Evolutionary conservation across 768 basidiomycete genomes (phyloP), one percentile per base, ranked within the genome.

Genomic region (Hortiboletus flavorubellus): DNA sequence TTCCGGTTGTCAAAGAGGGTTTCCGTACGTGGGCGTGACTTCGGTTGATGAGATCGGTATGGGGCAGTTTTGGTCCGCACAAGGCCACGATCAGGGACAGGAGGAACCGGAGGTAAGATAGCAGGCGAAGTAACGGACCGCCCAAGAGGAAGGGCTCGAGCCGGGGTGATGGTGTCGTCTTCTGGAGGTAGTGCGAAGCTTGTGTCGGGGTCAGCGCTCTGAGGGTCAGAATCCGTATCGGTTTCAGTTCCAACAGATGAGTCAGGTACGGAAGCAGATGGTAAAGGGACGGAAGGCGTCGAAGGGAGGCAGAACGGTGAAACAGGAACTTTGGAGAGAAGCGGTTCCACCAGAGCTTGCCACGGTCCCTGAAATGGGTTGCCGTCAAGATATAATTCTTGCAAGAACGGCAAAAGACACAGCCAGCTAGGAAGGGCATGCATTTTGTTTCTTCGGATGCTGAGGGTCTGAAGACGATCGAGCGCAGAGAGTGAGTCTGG

Each of bases 321-420:
- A 64, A 78, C 71, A 26, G 85, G 81, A 23, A 75, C 68, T 65
- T 84, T 84, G 49, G 85, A 78, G 9, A 94, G 76, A 46, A 98
- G 76, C 1, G 94, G 93, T 54, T 89, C 89, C 26, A 97, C 85
- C 50, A 99, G 77, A 33, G 90, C 86, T 66, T 87, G 85, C 92
- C 94, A 97, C 1, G 92, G 91, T 8, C 90, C 91, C 63, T 91
- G 90, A 73, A 99, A 98, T 8, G 95, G 93, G 69, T 99, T 99
- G 16, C 86, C 89, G 59, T 98, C 96, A n/a, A 99, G 84, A 60
- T 87, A 88, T 4, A 99, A 75, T 2, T 86, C 89, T 70, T 96
- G 92, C 45, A 99, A 76, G 31, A 80, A 79, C 18, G 85, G 81
- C n/a, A 99, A 78, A 30, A 92, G 81, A 69, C 92, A 93, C 44